Evolutionary conservation across 352 stramenopile species (phyloP).

Genomic region (Pythium folliculosum): DNA sequence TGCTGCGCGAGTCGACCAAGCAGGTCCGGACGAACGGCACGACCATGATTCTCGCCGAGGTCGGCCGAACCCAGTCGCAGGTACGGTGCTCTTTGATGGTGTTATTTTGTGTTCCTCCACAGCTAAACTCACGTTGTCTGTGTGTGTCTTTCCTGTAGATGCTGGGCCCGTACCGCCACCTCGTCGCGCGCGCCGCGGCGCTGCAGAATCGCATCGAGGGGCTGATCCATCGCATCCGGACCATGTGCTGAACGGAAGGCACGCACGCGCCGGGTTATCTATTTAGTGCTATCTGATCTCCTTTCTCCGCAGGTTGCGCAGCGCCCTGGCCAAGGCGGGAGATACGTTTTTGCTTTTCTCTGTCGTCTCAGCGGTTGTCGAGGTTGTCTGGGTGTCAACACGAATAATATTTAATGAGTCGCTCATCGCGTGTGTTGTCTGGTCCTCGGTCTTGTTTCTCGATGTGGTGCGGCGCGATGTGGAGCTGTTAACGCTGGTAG

Average conservation of each 20-base stretch:
- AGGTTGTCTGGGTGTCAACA: slow-evolving; percentile 13
- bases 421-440: background rate
- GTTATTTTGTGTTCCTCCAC: too few species aligned
- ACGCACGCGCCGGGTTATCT: background rate
- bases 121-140: background rate
- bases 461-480: background rate
- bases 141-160: slow-evolving; percentile 24
- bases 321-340: background rate
- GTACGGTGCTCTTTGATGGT: slow-evolving; percentile 15
- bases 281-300: slow-evolving; percentile 16
- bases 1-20: slow-evolving; percentile 56
- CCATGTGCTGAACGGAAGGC: slow-evolving; percentile 12
- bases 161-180: slow-evolving; percentile 44
- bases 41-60: slow-evolving; percentile 57
- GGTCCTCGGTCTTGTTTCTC: background rate
- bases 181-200: slow-evolving; percentile 49
- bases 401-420: slow-evolving; percentile 23
- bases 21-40: slow-evolving; percentile 70
- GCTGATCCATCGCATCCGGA: slow-evolving; percentile 34
- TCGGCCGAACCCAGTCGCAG: slow-evolving; percentile 45
- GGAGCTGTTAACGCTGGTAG: background rate
- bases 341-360: slow-evolving; percentile 3
- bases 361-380: slow-evolving; percentile 14
- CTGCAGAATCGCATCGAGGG: slow-evolving; percentile 57
- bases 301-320: background rate